These are phyloP conservation scores for Dalbergia oliveri DNA, from an alignment of 306 rosid genomes.

Conservation along the genomic window DNA sequence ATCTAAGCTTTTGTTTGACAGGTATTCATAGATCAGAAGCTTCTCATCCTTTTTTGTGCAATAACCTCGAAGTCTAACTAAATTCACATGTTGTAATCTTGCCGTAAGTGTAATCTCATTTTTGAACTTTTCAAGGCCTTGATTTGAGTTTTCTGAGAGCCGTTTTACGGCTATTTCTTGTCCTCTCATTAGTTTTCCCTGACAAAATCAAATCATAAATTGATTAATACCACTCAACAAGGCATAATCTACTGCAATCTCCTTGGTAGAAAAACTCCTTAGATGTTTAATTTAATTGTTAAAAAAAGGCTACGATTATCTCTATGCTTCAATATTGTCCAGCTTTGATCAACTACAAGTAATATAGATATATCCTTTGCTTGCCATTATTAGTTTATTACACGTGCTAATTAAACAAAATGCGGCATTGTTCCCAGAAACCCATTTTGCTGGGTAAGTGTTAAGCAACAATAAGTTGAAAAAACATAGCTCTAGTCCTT, in stretches of 20 bases:
- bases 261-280: background rate
- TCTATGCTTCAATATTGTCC: background rate
- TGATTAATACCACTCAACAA: background rate
- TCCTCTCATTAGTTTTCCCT: slow-evolving; percentile 60
- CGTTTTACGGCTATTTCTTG: slow-evolving; percentile 62
- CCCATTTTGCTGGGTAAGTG: background rate
- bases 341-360: background rate
- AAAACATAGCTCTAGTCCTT: background rate
- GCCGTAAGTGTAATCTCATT: slow-evolving; percentile 61
- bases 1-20: slow-evolving; percentile 66
- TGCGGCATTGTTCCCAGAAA: background rate
- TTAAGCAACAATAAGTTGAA: background rate
- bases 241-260: background rate
- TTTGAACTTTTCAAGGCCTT: slow-evolving; percentile 61
- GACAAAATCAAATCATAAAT: background rate
- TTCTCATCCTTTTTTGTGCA: slow-evolving; percentile 58
- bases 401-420: background rate
- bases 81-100: slow-evolving; percentile 63
- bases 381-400: background rate
- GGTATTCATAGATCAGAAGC: slow-evolving; percentile 61
- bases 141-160: slow-evolving; percentile 58
- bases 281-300: background rate
- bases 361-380: background rate
- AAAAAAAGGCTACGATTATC: background rate
- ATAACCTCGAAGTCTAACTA: slow-evolving; percentile 62